Percentiles rank a stretch among this genome's conserved stretches.
Evolutionary conservation across 257 asterid species (phyloP).

Genomic region (Ocimum tenuiflorum): DNA sequence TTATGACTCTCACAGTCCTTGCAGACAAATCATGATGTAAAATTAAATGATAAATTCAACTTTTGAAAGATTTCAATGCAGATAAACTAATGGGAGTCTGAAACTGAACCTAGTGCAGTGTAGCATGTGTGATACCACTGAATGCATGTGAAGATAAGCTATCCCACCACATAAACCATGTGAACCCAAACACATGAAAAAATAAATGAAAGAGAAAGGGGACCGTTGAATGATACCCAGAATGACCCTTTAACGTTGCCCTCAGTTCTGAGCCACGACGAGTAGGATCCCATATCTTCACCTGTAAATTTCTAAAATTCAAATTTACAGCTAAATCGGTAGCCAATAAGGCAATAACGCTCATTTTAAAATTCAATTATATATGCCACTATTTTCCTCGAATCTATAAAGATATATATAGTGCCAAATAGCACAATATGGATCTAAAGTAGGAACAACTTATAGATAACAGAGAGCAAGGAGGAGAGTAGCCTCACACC

Average conservation of each 20-base stretch:
- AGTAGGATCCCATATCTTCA: slow-evolving; percentile 90
- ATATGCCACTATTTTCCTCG: not conserved
- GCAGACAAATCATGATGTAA: slow-evolving; percentile 18
- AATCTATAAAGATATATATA: not conserved
- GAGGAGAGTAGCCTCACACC: slow-evolving; percentile 2
- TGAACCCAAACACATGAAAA: not conserved
- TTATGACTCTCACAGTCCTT: slow-evolving; percentile 85
- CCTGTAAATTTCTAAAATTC: slow-evolving; percentile 36
- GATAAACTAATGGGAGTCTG: not conserved
- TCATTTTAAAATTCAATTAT: not conserved
- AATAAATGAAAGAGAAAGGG: not conserved
- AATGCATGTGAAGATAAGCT: not conserved
- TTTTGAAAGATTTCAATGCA: slow-evolving; percentile 3
- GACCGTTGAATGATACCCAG: slow-evolving; percentile 41
- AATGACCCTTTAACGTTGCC: slow-evolving; percentile 85
- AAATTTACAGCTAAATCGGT: not conserved
- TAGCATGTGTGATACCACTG: not conserved
- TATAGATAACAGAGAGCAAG: not conserved
- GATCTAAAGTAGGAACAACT: slow-evolving; percentile 4
- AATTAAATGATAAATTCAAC: slow-evolving; percentile 11
- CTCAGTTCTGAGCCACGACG: slow-evolving; percentile 85
- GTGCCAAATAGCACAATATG: slow-evolving; percentile 15
- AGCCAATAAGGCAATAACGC: not conserved
- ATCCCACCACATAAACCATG: slow-evolving; percentile 4
- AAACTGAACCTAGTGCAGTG: not conserved